Evolutionary conservation across 495 filamentous ascomycete genomes (phyloP).

Genomic region (Hypoxylon rickii): DNA sequence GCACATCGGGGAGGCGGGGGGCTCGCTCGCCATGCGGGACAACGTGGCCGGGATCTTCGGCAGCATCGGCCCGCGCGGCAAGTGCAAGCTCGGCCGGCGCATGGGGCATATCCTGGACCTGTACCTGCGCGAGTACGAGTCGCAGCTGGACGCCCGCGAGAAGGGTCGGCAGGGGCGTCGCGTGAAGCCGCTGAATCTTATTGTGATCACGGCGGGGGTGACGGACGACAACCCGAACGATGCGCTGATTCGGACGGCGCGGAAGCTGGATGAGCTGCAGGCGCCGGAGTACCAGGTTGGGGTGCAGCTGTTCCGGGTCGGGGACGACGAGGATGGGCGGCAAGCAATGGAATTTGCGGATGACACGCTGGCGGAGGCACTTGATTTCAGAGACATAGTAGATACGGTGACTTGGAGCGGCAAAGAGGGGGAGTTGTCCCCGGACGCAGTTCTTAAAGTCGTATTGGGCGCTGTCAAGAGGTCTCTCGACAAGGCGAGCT

Average conservation of each 20-base stretch:
- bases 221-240: constrained; percentile 74
- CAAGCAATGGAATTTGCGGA: constrained; percentile 69
- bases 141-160: constrained; percentile 12
- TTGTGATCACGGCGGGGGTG: constrained; percentile 81
- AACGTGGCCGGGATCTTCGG: constrained; percentile 62
- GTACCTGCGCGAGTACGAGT: constrained; percentile 49
- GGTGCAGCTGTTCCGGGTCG: constrained; percentile 89
- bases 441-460: constrained; percentile 70
- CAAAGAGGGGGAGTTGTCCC: constrained; percentile 38
- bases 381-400: constrained; percentile 73
- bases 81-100: constrained; percentile 59
- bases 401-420: constrained; percentile 76
- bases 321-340: constrained; percentile 64
- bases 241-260: constrained; percentile 66
- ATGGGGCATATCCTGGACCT: constrained; percentile 68
- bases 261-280: constrained; percentile 67
- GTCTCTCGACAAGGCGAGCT: constrained; percentile 23
- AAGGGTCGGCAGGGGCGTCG: constrained; percentile 43
- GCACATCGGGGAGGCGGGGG: constrained; percentile 67
- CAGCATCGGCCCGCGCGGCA: constrained; percentile 17
- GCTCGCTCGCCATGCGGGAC: constrained; percentile 54
- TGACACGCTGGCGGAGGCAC: constrained; percentile 61
- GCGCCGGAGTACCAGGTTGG: constrained; percentile 80
- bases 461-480: constrained; percentile 64
- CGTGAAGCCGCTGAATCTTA: constrained; percentile 79